Conservation (phyloP, 345 rosid species). For the Salix koriyanagi region DNA sequence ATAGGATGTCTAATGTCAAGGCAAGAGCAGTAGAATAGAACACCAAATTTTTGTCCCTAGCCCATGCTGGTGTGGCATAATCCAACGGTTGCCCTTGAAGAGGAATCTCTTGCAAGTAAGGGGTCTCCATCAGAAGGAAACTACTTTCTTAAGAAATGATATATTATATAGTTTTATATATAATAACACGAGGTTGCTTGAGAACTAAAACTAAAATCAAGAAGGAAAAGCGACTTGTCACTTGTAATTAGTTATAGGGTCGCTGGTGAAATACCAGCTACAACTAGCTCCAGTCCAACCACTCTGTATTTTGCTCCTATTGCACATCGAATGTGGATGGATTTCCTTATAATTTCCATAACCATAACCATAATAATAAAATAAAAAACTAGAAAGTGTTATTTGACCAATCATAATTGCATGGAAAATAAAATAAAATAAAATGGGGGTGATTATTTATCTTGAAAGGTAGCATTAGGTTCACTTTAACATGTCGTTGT, state of each 20-base stretch:
- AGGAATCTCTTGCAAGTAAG: conserved; percentile 14
- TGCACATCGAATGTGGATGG: conserved; percentile 7
- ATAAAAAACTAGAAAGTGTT: not conserved
- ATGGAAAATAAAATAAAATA: not conserved
- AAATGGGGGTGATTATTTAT: not conserved
- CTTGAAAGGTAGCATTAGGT: conserved; percentile 8
- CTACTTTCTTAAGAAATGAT: conserved; percentile 24
- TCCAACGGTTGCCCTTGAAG: not conserved
- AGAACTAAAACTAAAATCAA: conserved; percentile 21
- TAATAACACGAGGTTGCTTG: conserved; percentile 30
- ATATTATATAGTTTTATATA: not conserved
- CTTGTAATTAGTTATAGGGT: conserved; percentile 70
- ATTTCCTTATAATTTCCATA: not conserved
- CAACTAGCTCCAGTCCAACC: conserved; percentile 42
- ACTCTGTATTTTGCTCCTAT: conserved; percentile 13
- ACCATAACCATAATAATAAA: not conserved
- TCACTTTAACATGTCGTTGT: conserved; percentile 30
- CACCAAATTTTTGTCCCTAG: no score
- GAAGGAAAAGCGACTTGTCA: conserved; percentile 75
- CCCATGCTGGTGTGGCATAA: not conserved
- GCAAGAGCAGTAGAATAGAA: not conserved
- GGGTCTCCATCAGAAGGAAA: conserved; percentile 26
- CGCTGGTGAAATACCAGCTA: conserved; percentile 33
- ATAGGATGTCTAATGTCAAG: not conserved
- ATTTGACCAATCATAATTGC: conserved; percentile 14